Conservation (phyloP, 768 basidiomycete genomes). For the Pleurotus giganteus region DNA sequence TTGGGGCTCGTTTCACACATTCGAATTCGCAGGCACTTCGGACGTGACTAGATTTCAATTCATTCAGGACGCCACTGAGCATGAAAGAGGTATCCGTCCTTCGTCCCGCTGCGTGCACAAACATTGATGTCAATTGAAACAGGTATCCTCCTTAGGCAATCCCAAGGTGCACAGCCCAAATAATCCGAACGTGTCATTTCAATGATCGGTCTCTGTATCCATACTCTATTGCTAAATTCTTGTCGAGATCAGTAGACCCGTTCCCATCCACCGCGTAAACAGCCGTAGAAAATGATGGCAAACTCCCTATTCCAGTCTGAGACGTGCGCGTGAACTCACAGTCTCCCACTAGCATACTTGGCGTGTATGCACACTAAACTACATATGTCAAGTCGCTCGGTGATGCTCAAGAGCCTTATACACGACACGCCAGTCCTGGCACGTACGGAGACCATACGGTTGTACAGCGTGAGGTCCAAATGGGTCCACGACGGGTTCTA, state of each 20-base stretch:
- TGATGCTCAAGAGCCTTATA: background rate
- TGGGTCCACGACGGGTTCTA: slow-evolving; percentile 15
- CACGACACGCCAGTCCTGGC: slow-evolving; percentile 7
- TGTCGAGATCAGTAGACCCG: too few relatives aligned
- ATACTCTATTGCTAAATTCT: background rate
- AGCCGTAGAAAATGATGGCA: too few relatives aligned
- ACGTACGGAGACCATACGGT: slow-evolving; percentile 4
- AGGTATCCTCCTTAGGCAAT: slow-evolving; percentile 7
- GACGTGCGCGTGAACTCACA: too few relatives aligned
- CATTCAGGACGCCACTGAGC: slow-evolving; percentile 6
- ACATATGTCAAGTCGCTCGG: background rate
- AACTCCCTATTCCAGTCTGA: too few relatives aligned
- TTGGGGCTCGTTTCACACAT: slow-evolving; percentile 8
- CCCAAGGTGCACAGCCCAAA: background rate
- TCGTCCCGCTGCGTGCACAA: background rate
- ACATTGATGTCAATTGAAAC: background rate
- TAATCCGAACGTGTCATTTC: background rate
- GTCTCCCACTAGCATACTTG: background rate
- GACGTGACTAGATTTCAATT: background rate
- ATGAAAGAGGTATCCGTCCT: background rate
- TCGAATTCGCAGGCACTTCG: background rate
- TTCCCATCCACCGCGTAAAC: background rate
- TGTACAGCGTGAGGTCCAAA: slow-evolving; percentile 7
- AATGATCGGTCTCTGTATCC: background rate
- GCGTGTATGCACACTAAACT: background rate